phyloP scores from a whole-genome alignment of 345 rosid genomes.

The Microthlaspi erraticum region DNA sequence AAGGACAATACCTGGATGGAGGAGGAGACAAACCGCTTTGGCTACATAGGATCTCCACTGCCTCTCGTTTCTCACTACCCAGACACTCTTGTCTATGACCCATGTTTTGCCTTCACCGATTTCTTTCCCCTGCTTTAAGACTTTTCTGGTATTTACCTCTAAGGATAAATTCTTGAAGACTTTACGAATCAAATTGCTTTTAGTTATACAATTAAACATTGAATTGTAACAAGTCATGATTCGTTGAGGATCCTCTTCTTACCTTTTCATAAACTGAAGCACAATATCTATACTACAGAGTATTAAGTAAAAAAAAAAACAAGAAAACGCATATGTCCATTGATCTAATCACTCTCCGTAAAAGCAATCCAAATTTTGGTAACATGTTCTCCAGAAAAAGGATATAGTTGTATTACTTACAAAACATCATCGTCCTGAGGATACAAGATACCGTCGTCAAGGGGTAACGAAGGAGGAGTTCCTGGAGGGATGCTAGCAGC shows the following conservation, averaged over 20 bases:
- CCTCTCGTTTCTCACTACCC: conserved; percentile 38
- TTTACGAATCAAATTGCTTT: conserved; percentile 12
- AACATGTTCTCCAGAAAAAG: conserved; percentile 29
- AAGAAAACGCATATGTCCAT: conserved; percentile 15
- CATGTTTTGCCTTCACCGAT: conserved; percentile 53
- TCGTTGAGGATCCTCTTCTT: conserved; percentile 8
- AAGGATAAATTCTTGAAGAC: conserved; percentile 44
- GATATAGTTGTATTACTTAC: conserved; percentile 48
- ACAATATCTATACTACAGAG: background rate
- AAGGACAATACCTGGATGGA: conserved; percentile 48
- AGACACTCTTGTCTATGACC: conserved; percentile 44
- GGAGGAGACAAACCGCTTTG: conserved; percentile 48
- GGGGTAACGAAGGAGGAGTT: conserved; percentile 86
- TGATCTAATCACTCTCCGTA: conserved; percentile 22
- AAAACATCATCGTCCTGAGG: conserved; percentile 69
- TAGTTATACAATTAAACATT: background rate
- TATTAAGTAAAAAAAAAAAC: background rate
- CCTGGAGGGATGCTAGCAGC: conserved; percentile 93
- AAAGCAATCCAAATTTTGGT: conserved; percentile 31
- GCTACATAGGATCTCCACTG: conserved; percentile 49
- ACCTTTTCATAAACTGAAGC: conserved; percentile 20
- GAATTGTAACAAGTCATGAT: conserved; percentile 29
- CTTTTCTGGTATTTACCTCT: conserved; percentile 8
- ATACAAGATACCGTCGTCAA: conserved; percentile 58
- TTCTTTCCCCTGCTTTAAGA: conserved; percentile 55